phyloP scores from a whole-genome alignment of 148 eudicot species.

The Euryodendron excelsum region DNA sequence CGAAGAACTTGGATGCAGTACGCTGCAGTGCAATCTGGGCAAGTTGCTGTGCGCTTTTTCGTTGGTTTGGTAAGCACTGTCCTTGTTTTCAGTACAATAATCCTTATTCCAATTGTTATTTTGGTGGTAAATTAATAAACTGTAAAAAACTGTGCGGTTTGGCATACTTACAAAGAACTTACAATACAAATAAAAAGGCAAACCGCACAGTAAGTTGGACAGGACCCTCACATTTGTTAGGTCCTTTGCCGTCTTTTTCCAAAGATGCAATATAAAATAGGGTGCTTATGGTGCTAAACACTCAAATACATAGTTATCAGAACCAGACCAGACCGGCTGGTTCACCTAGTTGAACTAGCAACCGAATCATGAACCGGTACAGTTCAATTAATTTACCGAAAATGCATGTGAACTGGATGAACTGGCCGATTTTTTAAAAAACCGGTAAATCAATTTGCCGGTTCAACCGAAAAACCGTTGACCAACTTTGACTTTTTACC shows the following conservation, averaged over 20 bases:
- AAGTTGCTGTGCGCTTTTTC: constrained; percentile 88
- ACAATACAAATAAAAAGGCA: not conserved
- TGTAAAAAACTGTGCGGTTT: not conserved
- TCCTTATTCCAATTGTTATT: not conserved
- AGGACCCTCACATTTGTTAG: not conserved
- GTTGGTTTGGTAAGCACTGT: constrained; percentile 91
- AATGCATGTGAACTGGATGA: too few relatives aligned
- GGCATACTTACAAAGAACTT: not conserved
- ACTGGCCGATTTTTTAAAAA: too few relatives aligned
- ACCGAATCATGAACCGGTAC: too few relatives aligned
- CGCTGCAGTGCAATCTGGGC: constrained; percentile 73
- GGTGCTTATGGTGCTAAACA: not conserved
- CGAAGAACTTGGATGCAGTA: constrained; percentile 99
- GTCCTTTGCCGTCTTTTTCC: not conserved
- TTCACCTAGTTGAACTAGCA: too few relatives aligned
- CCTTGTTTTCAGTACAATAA: not conserved
- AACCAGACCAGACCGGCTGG: too few relatives aligned
- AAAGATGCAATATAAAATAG: not conserved
- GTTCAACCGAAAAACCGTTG: too few relatives aligned
- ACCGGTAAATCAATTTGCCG: too few relatives aligned
- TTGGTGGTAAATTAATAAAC: not conserved
- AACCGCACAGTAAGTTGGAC: not conserved
- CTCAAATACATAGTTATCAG: too few relatives aligned
- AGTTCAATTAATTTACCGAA: too few relatives aligned
- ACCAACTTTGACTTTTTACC: too few relatives aligned